Evolutionary conservation across 2,329 filamentous ascomycete genomes (phyloP), one percentile per base, ranked within the genome.

Genomic region (Fusarium solani-melongenae): DNA sequence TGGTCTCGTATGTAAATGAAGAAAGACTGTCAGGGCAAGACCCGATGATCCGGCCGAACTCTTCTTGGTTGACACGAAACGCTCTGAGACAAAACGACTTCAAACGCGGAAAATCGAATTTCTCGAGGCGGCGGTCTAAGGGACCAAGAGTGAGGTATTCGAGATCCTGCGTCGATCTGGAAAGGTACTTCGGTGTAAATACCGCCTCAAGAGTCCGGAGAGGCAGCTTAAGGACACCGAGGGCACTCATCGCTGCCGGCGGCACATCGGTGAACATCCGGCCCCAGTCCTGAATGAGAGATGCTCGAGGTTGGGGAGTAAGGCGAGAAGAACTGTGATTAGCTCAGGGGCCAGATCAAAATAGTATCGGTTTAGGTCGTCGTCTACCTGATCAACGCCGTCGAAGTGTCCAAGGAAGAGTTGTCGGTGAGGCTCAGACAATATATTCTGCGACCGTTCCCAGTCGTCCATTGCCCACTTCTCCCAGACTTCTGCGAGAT

Each of bases 1-100:
- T 2, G 9, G 44, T 11, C 12, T 71, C 58, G 57, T 72, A 74
- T 38, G 62, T 49, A 27, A 76, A 74, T 1, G 64, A 22, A 31
- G 17, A 55, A 22, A 74, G 56, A 7, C 22, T 20, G 5, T 57
- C 46, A 2, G 56, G 62, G 49, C 65, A 70, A 3, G 34, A 56
- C 5, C 38, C 34, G 8, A 64, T 31, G 4, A 76, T 60, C 4
- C 24, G 15, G 5, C 51, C 22, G 33, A 72, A 44, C 14, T 44
- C 17, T 0, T 8, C 2, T 24, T 58, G 15, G 22, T 31, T 31
- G 29, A 72, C 11, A 33, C 6, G 10, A 29, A 34, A 46, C 12
- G 22, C 24, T 8, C 51, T 64, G 10, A 70, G 36, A 22, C 64
- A 24, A 15, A 72, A 31, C 12, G 33, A 38, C 29, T 60, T 72